Conservation (phyloP, 805 yeast species). For the Starmerella asiatica region DNA sequence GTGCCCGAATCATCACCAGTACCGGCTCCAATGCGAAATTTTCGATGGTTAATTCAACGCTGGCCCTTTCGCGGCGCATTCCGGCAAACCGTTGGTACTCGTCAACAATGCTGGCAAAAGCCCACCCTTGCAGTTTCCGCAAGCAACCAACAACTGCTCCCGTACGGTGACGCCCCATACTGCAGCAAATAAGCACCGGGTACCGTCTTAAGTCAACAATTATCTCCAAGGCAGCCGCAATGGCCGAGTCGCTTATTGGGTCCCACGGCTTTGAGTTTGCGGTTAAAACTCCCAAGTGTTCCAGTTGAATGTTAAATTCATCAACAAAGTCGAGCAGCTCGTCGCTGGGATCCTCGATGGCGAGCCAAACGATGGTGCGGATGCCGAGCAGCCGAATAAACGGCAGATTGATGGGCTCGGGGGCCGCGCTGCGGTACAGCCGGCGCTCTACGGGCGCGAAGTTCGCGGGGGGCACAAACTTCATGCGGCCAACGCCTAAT, state of each 20-base stretch:
- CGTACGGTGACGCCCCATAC: slow-evolving; percentile 96
- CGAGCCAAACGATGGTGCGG: slow-evolving; percentile 81
- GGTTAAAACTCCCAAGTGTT: slow-evolving; percentile 69
- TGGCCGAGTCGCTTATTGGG: slow-evolving; percentile 71
- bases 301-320: slow-evolving; percentile 54
- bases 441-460: slow-evolving; percentile 88
- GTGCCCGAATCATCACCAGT: not conserved
- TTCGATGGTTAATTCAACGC: slow-evolving; percentile 83
- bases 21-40: slow-evolving; percentile 41
- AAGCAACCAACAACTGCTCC: slow-evolving; percentile 95
- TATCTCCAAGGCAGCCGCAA: slow-evolving; percentile 62
- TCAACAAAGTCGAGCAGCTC: slow-evolving; percentile 72
- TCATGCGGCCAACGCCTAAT: too few relatives aligned
- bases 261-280: slow-evolving; percentile 95
- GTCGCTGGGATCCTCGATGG: slow-evolving; percentile 90
- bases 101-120: slow-evolving; percentile 83
- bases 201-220: slow-evolving; percentile 60
- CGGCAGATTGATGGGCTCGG: slow-evolving; percentile 82
- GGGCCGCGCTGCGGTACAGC: slow-evolving; percentile 85
- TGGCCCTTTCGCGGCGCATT: slow-evolving; percentile 76
- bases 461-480: slow-evolving; percentile 73
- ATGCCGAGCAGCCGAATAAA: slow-evolving; percentile 62
- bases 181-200: slow-evolving; percentile 86
- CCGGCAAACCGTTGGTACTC: slow-evolving; percentile 93
- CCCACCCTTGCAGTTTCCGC: slow-evolving; percentile 93